Evolutionary conservation across 2,329 filamentous ascomycete species (phyloP), one percentile per base, ranked within the genome.

Genomic region (Diaporthe nobilis): DNA sequence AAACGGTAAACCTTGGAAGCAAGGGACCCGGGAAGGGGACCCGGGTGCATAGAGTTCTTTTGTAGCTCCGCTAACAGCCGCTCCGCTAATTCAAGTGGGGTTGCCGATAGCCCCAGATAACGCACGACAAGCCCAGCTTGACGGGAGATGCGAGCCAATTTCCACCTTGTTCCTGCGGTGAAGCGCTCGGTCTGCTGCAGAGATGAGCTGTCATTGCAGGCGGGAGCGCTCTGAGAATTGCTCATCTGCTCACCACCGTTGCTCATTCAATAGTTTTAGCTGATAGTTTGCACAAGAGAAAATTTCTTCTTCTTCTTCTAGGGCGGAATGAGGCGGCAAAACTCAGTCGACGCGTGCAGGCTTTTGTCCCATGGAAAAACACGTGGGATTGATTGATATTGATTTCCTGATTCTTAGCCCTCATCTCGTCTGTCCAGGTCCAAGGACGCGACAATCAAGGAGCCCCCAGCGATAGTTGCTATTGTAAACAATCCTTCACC

Each of bases 21-120:
- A n/a, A 70, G 65, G 65, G 65, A 70, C 65, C 65, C 12, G 65
- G n/a, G 31, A 7, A 4, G 15, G 57, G 47, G 31, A 28, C 10
- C 44, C 20, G 57, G 71, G 71, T 55, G 39, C 57, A n/a, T 28
- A 10, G n/a, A 55, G 61, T 22, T 55, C 71, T 73, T 73, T 73
- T 73, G 71, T 72, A 72, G 44, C 58, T 47, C 73, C 73, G 60
- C 74, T 73, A 75, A 75, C 74, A 72, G 53, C 44, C 25, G 60
- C 60, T 72, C 70, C 70, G 71, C 70, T 39, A 58, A 65, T 58
- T 72, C 51, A 34, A 31, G 60, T 73, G 71, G 71, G 44, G 58
- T 39, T 42, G 2, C 61, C 58, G 71, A 65, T 47, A 57, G 71
- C 34, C 47, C 71, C 71, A 73, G 71, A 73, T 73, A 65, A 65